Base-by-base conservation (phyloP, 176 grass and related monocot genomes). In the Cocos nucifera region DNA sequence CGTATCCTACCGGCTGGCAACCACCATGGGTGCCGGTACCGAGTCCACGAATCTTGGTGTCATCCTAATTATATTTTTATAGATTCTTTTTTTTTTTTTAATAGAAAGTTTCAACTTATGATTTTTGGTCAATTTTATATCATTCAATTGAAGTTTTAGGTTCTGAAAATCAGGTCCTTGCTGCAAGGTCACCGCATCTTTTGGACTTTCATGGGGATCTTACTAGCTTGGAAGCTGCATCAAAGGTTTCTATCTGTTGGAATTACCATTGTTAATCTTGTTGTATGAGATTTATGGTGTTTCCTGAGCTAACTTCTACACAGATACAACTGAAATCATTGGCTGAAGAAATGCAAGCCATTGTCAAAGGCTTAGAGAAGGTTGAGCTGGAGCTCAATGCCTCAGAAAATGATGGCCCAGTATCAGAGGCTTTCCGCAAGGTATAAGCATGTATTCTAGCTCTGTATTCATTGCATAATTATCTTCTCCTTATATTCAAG, bases 341-440 rank as follows among this genome's bases (percentile, higher is more conserved):
- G 63, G 93, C 93, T 24, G 93, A 98, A 82, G 93, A 98, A 92
- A 98, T 98, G 93, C 93, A 98, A 88, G 87, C 93, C 51, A 62
- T 98, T 16, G 81, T 80, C 58, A 98, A 92, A 85, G 87, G 93
- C 3, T 61, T 92, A 52, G 84, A 98, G 76, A 98, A 91, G 57
- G 93, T 98, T 69, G 78, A 79, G 64, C 29, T 77, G 15, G 93
- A 98, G 56, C 83, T 83, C 59, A 85, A 85, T 66, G 87, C 93
- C 75, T 98, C 93, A 80, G 78, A 98, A 85, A 92, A 76, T 75
- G 93, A 98, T 81, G 93, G 93, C 22, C 87, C 79, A 25, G 84
- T 98, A 57, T 98, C 93, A 65, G 76, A 92, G 85, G 70, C 81
- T 73, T 98, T 98, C 79, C 75, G 79, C 61, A 79, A 89, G 76